These are phyloP conservation scores for Trichoderma polysporum DNA, from an alignment of 2,329 filamentous ascomycete genomes.

Conservation along the genomic window DNA sequence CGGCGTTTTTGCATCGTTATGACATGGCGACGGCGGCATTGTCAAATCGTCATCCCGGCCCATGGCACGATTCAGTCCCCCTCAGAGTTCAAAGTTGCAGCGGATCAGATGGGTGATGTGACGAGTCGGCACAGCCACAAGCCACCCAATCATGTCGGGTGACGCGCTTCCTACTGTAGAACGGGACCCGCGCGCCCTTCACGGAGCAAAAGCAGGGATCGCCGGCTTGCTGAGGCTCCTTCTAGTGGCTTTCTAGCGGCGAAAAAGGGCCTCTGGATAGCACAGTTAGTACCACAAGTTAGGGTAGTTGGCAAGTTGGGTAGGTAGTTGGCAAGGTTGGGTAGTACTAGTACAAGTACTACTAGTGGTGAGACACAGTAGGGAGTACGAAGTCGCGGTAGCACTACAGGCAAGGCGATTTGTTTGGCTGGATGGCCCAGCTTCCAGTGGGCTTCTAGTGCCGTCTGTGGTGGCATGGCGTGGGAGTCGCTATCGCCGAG, in stretches of 20 bases:
- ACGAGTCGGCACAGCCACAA: slow-evolving; percentile 19
- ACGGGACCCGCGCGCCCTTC: slow-evolving; percentile 1
- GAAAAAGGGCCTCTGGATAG: neutral
- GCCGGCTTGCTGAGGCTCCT: slow-evolving; percentile 20
- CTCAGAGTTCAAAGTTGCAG: neutral
- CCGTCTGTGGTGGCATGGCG: no score
- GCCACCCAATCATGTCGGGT: slow-evolving; percentile 20
- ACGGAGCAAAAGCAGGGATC: slow-evolving; percentile 2
- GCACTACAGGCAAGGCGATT: no score
- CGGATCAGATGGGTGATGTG: neutral
- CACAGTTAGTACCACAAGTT: no score
- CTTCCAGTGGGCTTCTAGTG: slow-evolving; percentile 20
- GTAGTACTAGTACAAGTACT: no score
- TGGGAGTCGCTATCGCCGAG: slow-evolving; percentile 16
- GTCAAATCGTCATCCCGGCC: slow-evolving; percentile 13
- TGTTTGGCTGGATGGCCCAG: neutral
- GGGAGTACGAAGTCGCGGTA: no score
- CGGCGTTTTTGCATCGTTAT: slow-evolving; percentile 3
- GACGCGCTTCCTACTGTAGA: slow-evolving; percentile 11
- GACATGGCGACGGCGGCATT: neutral
- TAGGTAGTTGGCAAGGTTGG: no score
- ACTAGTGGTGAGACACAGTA: neutral
- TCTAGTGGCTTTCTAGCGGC: slow-evolving; percentile 25
- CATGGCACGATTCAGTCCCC: slow-evolving; percentile 12
- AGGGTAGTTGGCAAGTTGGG: no score